A percentile compares a stretch with the other conserved stretches of the same genome.
Evolutionary conservation across 225 moss, liverwort and hornwort genomes (phyloP).

Genomic region (Pseudisothecium myosuroides): DNA sequence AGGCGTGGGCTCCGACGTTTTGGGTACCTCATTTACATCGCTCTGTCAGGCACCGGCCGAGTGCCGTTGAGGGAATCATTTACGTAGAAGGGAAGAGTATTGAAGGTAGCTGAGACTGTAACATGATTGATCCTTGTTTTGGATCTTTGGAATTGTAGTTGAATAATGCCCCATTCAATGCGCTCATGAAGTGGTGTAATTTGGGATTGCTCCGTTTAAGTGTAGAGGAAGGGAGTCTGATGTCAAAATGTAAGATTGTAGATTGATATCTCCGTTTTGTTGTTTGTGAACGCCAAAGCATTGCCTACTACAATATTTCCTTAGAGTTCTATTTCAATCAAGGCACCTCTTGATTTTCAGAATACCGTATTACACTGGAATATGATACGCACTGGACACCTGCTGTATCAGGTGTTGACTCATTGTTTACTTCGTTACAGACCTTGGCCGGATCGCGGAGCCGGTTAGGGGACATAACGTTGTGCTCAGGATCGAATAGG

Average conservation of each 20-base stretch:
- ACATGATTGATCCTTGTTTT: conserved; percentile 26
- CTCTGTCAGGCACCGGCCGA: background rate
- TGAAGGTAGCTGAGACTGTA: conserved; percentile 10
- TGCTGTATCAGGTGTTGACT: background rate
- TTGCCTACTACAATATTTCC: too few relatives aligned
- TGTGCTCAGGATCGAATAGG: background rate
- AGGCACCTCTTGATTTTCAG: background rate
- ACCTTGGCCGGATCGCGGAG: background rate
- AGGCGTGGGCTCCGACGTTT: background rate
- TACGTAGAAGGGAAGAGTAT: background rate
- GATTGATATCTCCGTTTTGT: background rate
- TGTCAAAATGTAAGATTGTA: background rate
- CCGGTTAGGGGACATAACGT: background rate
- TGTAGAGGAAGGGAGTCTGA: background rate
- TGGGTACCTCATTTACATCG: background rate
- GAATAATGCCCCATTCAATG: conserved; percentile 8
- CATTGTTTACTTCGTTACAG: too few relatives aligned
- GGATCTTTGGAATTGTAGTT: conserved; percentile 5
- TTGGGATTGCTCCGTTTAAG: background rate
- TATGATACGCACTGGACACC: too few relatives aligned
- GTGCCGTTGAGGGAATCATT: background rate
- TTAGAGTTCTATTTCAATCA: background rate
- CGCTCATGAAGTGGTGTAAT: background rate
- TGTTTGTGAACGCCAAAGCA: too few relatives aligned
- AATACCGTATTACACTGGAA: background rate